Conservation (phyloP, 768 basidiomycete genomes). For the Tylopilus sp. region DNA sequence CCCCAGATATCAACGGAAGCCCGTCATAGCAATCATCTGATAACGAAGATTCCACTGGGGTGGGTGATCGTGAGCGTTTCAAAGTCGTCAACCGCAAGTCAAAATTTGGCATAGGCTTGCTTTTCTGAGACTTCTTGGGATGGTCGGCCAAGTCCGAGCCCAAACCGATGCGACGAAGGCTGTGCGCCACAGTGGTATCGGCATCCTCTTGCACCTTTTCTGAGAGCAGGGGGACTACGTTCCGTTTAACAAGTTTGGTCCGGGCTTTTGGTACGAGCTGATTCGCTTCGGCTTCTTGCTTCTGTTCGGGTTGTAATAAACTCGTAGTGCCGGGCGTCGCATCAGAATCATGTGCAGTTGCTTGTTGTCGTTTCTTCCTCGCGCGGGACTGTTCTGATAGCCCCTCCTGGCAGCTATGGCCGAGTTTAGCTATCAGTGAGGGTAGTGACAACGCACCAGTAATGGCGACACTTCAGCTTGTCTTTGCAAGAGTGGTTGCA, state of each 20-base stretch:
- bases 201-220: conserved; percentile 44
- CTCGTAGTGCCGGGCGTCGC: conserved; percentile 2
- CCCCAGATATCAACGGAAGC: conserved; percentile 30
- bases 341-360: conserved; percentile 20
- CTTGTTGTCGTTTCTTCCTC: conserved; percentile 30
- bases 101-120: conserved; percentile 41
- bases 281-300: neutral
- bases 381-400: conserved; percentile 47
- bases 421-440: conserved; percentile 7
- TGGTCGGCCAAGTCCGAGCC: conserved; percentile 42
- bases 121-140: conserved; percentile 1
- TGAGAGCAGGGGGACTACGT: conserved; percentile 36
- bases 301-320: conserved; percentile 3
- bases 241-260: conserved; percentile 22
- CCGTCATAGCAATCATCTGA: conserved; percentile 35
- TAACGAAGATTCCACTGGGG: conserved; percentile 6
- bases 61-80: conserved; percentile 22
- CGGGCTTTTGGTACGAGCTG: conserved; percentile 13
- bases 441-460: conserved; percentile 45
- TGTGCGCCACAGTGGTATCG: conserved; percentile 39
- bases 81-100: conserved; percentile 45
- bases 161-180: conserved; percentile 35
- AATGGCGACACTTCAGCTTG: conserved; percentile 69
- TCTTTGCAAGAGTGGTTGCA: conserved; percentile 83
- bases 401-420: conserved; percentile 71